A percentile compares a stretch with the other conserved stretches of the same genome.
Conservation (phyloP, 371 early-diverging fungal genomes). For the Mortierella sp. region DNA sequence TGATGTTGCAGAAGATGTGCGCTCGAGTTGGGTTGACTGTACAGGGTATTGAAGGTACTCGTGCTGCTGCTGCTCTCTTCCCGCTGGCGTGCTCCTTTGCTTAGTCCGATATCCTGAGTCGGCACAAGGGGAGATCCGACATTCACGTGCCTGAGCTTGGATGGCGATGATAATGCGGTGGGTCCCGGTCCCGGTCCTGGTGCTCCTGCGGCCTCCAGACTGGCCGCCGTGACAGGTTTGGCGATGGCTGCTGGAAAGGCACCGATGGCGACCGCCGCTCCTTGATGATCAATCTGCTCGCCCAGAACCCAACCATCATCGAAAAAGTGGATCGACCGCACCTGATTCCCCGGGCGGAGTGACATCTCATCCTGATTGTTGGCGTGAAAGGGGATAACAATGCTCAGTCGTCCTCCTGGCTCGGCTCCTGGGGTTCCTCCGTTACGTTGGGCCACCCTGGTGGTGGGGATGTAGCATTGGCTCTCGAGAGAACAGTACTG, state of each 20-base stretch:
- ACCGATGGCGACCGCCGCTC: slow-evolving; percentile 30
- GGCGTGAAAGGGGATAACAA: slow-evolving; percentile 45
- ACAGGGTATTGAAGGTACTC: slow-evolving; percentile 48
- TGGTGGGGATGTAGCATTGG: slow-evolving; percentile 44
- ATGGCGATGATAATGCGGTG: slow-evolving; percentile 32
- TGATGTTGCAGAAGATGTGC: slow-evolving; percentile 34
- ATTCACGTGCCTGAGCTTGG: slow-evolving; percentile 37
- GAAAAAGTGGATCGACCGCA: slow-evolving; percentile 49
- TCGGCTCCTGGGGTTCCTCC: slow-evolving; percentile 34
- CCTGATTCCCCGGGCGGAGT: slow-evolving; percentile 52
- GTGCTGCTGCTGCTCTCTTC: slow-evolving; percentile 43
- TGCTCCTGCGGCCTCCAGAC: slow-evolving; percentile 20
- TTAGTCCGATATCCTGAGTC: slow-evolving; percentile 31
- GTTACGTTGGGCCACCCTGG: slow-evolving; percentile 27
- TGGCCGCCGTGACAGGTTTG: slow-evolving; percentile 37
- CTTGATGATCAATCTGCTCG: slow-evolving; percentile 53
- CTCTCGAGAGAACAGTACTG: slow-evolving; percentile 51
- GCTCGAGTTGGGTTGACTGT: slow-evolving; percentile 54
- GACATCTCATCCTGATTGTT: slow-evolving; percentile 36
- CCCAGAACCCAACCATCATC: slow-evolving; percentile 56
- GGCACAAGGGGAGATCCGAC: slow-evolving; percentile 37
- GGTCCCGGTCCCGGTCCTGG: slow-evolving; percentile 14
- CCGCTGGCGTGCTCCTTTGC: slow-evolving; percentile 34
- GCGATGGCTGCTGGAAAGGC: slow-evolving; percentile 34
- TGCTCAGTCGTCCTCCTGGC: slow-evolving; percentile 39